Percentiles rank a stretch among this genome's conserved stretches.
Conservation (phyloP, 1,139 yeast genomes). For the Pichia sp. region DNA sequence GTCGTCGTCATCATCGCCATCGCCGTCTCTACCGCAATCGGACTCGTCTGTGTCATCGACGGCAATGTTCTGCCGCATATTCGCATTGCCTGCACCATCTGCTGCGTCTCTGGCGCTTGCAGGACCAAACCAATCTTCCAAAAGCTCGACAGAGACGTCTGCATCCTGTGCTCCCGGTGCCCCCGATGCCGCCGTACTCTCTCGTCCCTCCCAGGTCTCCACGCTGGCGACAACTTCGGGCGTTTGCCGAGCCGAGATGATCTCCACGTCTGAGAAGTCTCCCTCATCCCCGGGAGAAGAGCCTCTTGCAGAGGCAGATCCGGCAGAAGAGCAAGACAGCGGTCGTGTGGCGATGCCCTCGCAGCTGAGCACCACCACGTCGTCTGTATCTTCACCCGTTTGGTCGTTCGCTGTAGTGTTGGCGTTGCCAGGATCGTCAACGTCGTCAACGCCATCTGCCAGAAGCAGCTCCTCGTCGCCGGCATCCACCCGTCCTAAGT, state of each 20-base stretch:
- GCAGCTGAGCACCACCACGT: background rate
- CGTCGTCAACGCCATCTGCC: background rate
- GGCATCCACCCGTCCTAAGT: background rate
- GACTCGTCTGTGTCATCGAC: background rate
- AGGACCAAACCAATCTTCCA: slow-evolving; percentile 7
- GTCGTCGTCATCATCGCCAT: slow-evolving; percentile 18
- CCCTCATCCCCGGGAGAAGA: background rate
- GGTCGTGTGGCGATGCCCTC: background rate
- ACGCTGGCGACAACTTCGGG: background rate
- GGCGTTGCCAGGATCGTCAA: no score
- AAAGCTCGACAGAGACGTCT: slow-evolving; percentile 9
- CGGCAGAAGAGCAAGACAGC: background rate
- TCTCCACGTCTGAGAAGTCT: slow-evolving; percentile 7
- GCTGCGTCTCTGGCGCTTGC: background rate
- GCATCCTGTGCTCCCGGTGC: slow-evolving; percentile 3
- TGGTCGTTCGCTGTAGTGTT: background rate
- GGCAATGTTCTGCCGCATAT: background rate
- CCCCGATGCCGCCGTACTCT: no score
- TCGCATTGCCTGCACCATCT: background rate
- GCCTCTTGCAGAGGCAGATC: background rate
- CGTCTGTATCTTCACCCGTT: background rate
- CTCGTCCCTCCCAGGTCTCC: background rate
- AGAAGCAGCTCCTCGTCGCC: background rate
- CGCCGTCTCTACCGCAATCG: slow-evolving; percentile 10
- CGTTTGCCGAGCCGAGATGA: slow-evolving; percentile 5